Evolutionary conservation across 495 filamentous ascomycete species (phyloP).

Genomic region (Penicillium salamii): DNA sequence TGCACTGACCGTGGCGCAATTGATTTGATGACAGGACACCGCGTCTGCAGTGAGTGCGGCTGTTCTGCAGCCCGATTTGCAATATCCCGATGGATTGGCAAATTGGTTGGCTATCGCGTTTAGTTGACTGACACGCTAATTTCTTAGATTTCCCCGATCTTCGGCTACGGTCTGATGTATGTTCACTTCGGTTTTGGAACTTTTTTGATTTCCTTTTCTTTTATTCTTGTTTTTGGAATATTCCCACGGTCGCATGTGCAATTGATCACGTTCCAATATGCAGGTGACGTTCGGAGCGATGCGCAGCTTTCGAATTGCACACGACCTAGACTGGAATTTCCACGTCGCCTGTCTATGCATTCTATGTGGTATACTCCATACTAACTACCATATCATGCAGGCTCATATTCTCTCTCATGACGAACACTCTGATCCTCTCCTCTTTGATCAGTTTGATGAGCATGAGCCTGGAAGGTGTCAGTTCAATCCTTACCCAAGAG

Average conservation of each 20-base stretch:
- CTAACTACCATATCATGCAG: constrained; percentile 25
- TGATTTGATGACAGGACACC: constrained; percentile 51
- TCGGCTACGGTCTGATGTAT: constrained; percentile 46
- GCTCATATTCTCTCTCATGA: constrained; percentile 79
- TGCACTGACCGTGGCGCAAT: constrained; percentile 44
- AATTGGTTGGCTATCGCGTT: constrained; percentile 44
- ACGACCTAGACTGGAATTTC: constrained; percentile 19
- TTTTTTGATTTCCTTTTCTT: neutral
- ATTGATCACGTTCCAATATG: constrained; percentile 36
- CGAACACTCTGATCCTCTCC: constrained; percentile 87
- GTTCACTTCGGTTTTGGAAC: constrained; percentile 14
- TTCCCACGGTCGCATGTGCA: constrained; percentile 25
- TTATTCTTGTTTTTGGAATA: neutral
- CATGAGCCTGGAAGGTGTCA: constrained; percentile 82
- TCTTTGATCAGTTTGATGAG: constrained; percentile 89
- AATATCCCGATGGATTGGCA: constrained; percentile 30
- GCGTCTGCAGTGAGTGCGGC: constrained; percentile 46
- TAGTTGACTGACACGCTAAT: constrained; percentile 40
- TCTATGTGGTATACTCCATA: neutral
- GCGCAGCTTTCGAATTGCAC: neutral
- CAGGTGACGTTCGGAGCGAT: constrained; percentile 11
- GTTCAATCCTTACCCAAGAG: constrained; percentile 19
- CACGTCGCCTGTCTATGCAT: constrained; percentile 11
- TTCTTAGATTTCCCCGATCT: constrained; percentile 47
- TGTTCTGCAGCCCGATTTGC: constrained; percentile 32